These are phyloP conservation scores for Euryodendron excelsum DNA, from an alignment of 148 eudicot species.

Conservation along the genomic window DNA sequence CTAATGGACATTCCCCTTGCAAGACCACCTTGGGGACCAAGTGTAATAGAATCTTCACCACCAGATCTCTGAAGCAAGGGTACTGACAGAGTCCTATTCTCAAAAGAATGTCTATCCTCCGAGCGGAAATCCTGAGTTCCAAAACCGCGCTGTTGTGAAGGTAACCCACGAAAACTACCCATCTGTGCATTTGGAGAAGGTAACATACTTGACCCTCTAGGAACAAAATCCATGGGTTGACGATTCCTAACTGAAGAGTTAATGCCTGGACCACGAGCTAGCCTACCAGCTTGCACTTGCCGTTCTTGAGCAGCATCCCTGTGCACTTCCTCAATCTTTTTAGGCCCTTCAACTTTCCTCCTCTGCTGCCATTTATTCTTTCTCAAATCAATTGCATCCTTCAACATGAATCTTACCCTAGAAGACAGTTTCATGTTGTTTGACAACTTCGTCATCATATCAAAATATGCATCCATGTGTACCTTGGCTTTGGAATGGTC, in stretches of 20 bases:
- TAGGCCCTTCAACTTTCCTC: conserved; percentile 89
- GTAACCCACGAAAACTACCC: conserved; percentile 44
- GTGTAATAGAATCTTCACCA: conserved; percentile 65
- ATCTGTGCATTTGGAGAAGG: conserved; percentile 52
- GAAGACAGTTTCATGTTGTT: conserved; percentile 70
- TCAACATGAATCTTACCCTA: conserved; percentile 78
- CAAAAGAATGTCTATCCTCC: conserved; percentile 55
- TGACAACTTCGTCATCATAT: conserved; percentile 58
- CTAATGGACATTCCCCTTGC: conserved; percentile 77
- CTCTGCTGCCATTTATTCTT: conserved; percentile 80
- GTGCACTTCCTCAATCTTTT: conserved; percentile 89
- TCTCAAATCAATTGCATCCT: conserved; percentile 78
- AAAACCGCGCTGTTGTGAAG: conserved; percentile 54
- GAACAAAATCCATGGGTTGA: conserved; percentile 55
- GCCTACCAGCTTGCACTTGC: conserved; percentile 61
- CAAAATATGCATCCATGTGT: conserved; percentile 71
- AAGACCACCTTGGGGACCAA: conserved; percentile 94
- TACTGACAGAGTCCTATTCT: conserved; percentile 50
- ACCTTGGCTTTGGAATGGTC: conserved; percentile 81
- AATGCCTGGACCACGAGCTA: conserved; percentile 59
- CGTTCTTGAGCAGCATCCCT: conserved; percentile 88
- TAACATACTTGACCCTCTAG: conserved; percentile 46
- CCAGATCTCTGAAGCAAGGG: conserved; percentile 60
- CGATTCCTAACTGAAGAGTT: conserved; percentile 51
- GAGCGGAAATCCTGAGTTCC: conserved; percentile 56